Base-by-base conservation (phyloP, 1,284 basidiomycete species). In the Moesziomyces sp. region DNA sequence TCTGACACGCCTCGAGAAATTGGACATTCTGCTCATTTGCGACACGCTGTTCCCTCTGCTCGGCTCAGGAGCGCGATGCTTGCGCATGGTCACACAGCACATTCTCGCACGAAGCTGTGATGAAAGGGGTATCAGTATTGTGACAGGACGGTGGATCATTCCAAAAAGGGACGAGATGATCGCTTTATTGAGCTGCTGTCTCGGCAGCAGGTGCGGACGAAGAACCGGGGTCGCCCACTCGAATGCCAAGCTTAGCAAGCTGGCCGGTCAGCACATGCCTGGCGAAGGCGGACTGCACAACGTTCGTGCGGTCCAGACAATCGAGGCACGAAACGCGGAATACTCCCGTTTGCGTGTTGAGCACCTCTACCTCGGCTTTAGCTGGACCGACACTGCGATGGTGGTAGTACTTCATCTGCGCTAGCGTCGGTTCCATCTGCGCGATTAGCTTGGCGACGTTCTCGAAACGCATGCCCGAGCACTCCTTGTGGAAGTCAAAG, bases 251-350 rank as follows among this genome's bases (percentile, higher is more conserved):
- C 23, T 52, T 53, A 6, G 66, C 58, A 13, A 81, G 53, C 64
- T 97, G 94, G 58, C 88, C 88, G 52, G 89, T 89, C 60, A 98
- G 86, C 26, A 94, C 88, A 83, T 91, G 88, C 61, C 94, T 88
- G 8, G 93, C 92, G 78, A 97, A 92, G 0, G 95, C 94, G 23
- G 93, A 96, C 85, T 98, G 92, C 0, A 97, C 91, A 74, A 97
- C 97, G 83, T 99, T 99, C 9, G 97, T 99, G 40, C 97, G 90
- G 83, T 98, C 96, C 63, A 98, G 86, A 84, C 94, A 97, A 83
- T 98, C 96, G 52, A 99, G 86, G 84, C 96, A 99, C 81, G 99
- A 99, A 11, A 91, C 92, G 55, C 97, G 88, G 84, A 99, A 97
- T 5, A 93, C 89, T 3, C 97, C 97, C 52, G 89, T 89, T 82